A percentile compares a stretch with the other conserved stretches of the same genome.
Evolutionary conservation across 1,284 basidiomycete species (phyloP).

Genomic region (Malassezia brasiliensis): DNA sequence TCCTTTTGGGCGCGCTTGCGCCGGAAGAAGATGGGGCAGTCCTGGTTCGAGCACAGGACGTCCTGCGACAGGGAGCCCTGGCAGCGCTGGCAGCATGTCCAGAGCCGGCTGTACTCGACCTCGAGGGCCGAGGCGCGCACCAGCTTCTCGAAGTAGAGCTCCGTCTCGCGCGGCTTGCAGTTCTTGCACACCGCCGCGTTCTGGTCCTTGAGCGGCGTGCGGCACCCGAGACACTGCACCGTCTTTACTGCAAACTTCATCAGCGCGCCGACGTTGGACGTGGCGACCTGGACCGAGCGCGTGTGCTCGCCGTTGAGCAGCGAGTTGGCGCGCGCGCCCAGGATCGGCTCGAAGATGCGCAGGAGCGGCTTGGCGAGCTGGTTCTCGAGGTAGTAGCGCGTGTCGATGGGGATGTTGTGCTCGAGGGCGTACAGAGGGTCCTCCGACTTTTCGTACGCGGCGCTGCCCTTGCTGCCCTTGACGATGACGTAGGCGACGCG

Average conservation of each 20-base stretch:
- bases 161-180: slow-evolving; percentile 33
- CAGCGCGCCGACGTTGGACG: slow-evolving; percentile 42
- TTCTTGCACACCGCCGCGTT: slow-evolving; percentile 42
- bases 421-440: slow-evolving; percentile 47
- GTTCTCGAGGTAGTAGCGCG: slow-evolving; percentile 47
- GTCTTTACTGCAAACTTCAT: slow-evolving; percentile 49
- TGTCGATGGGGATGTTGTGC: slow-evolving; percentile 48
- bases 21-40: slow-evolving; percentile 98
- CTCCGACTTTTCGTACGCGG: slow-evolving; percentile 46
- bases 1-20: slow-evolving; percentile 51
- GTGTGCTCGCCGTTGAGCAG: slow-evolving; percentile 45
- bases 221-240: slow-evolving; percentile 43
- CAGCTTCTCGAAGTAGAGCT: slow-evolving; percentile 45
- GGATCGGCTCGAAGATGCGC: slow-evolving; percentile 48
- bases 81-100: slow-evolving; percentile 48
- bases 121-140: slow-evolving; percentile 32
- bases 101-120: slow-evolving; percentile 43
- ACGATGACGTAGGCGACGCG: slow-evolving; percentile 48
- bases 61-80: slow-evolving; percentile 57
- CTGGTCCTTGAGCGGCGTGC: slow-evolving; percentile 41
- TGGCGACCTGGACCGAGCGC: slow-evolving; percentile 41
- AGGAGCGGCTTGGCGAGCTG: slow-evolving; percentile 46
- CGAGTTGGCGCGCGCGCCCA: slow-evolving; percentile 32
- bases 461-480: slow-evolving; percentile 44
- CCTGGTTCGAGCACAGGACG: slow-evolving; percentile 88